These are phyloP conservation scores for Anisodus tanguticus DNA, from an alignment of 257 asterid species.

Conservation along the genomic window DNA sequence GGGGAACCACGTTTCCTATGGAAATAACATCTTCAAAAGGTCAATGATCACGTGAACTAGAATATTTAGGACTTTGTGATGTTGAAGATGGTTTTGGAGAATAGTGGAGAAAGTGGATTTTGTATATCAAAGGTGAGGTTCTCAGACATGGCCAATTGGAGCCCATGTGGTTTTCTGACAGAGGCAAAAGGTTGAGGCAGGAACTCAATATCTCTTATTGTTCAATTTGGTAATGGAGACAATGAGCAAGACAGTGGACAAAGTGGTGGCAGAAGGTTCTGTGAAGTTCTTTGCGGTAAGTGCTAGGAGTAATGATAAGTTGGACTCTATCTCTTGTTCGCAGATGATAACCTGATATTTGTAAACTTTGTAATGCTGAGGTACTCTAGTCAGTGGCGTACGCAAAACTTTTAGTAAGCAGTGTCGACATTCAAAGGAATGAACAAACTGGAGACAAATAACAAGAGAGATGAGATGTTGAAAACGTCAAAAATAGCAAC, in stretches of 20 bases:
- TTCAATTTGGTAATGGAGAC: background rate
- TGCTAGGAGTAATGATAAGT: background rate
- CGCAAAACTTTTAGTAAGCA: no score
- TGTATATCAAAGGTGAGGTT: background rate
- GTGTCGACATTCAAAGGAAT: no score
- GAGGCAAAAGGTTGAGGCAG: background rate
- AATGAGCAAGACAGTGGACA: background rate
- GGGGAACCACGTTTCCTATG: background rate
- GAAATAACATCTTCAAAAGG: background rate
- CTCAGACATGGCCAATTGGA: background rate
- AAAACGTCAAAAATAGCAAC: no score
- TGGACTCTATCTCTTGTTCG: background rate
- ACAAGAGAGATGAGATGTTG: no score
- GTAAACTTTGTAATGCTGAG: background rate
- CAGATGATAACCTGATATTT: background rate
- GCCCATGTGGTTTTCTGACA: background rate
- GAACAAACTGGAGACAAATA: no score
- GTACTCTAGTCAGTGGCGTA: background rate
- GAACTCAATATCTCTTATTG: background rate
- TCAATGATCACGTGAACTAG: background rate
- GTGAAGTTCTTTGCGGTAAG: background rate
- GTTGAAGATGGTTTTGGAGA: background rate
- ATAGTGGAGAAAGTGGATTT: background rate
- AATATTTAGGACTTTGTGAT: background rate
- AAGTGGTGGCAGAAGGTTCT: background rate